phyloP scores from a whole-genome alignment of 768 basidiomycete species.

The Boletus sensibilis region DNA sequence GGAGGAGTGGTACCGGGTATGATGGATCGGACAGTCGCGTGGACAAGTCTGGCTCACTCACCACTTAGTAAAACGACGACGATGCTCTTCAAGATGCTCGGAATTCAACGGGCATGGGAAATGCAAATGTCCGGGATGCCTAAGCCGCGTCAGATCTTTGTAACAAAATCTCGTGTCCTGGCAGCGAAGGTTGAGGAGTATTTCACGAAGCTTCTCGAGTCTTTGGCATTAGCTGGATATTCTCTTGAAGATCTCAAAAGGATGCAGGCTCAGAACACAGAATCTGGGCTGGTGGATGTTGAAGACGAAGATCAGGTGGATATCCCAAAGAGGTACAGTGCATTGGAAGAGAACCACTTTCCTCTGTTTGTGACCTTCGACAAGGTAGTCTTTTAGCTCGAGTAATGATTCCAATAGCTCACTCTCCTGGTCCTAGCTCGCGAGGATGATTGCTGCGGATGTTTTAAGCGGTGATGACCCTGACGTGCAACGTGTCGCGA shows the following conservation, averaged over 20 bases:
- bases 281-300: conserved; percentile 34
- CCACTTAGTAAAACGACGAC: conserved; percentile 65
- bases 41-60: neutral
- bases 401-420: neutral
- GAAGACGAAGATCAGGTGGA: conserved; percentile 27
- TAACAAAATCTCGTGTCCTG: conserved; percentile 66
- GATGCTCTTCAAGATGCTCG: conserved; percentile 74
- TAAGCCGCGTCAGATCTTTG: conserved; percentile 66
- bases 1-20: conserved; percentile 74
- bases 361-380: conserved; percentile 71
- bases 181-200: conserved; percentile 72
- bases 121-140: conserved; percentile 29
- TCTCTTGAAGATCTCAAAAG: conserved; percentile 40
- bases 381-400: conserved; percentile 38
- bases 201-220: conserved; percentile 50
- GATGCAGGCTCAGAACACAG: conserved; percentile 20
- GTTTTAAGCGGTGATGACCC: conserved; percentile 9
- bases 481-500: conserved; percentile 2
- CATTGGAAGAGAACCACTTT: conserved; percentile 58
- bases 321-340: conserved; percentile 51
- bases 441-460: conserved; percentile 28
- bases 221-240: conserved; percentile 38
- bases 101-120: conserved; percentile 58
- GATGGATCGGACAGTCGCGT: neutral
- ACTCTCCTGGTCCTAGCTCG: conserved; percentile 16